A percentile compares a stretch with the other conserved stretches of the same genome.
phyloP scores from a whole-genome alignment of 768 basidiomycete genomes.

The Kwoniella europaea region DNA sequence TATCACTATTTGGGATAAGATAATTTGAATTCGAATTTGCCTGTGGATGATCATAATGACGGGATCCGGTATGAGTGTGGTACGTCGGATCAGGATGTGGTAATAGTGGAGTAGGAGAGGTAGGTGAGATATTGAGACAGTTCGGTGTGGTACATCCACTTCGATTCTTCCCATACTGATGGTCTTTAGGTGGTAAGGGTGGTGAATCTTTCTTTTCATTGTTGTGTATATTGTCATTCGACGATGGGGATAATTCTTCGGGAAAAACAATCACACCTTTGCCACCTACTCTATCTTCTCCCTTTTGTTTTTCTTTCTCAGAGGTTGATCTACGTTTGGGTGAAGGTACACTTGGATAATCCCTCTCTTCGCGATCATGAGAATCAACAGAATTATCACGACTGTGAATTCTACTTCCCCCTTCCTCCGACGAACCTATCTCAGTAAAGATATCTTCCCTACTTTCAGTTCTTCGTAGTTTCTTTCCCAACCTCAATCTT shows the following conservation, averaged over 20 bases:
- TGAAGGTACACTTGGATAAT: not conserved
- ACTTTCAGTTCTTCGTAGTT: conserved; percentile 21
- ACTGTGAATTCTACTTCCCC: not conserved
- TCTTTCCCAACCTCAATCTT: conserved; percentile 18
- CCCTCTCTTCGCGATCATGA: not conserved
- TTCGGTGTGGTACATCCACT: not conserved
- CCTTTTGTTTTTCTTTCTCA: not conserved
- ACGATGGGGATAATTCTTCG: not conserved
- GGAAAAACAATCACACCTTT: conserved; percentile 26
- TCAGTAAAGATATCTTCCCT: conserved; percentile 44
- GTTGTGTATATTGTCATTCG: not conserved
- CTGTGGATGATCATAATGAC: not conserved
- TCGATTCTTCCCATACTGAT: not conserved
- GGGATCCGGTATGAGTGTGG: not conserved
- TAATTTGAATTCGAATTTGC: not conserved
- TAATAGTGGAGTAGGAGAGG: not conserved
- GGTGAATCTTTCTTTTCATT: not conserved
- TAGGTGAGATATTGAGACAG: not conserved
- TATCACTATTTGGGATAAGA: no score
- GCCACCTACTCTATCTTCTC: conserved; percentile 8
- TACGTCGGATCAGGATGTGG: not conserved
- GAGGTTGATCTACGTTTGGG: not conserved
- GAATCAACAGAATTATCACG: not conserved
- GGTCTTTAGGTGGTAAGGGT: not conserved
- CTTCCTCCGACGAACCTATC: conserved; percentile 19